Conservation (phyloP, 2,329 filamentous ascomycete genomes). For the Truncatella angustata region DNA sequence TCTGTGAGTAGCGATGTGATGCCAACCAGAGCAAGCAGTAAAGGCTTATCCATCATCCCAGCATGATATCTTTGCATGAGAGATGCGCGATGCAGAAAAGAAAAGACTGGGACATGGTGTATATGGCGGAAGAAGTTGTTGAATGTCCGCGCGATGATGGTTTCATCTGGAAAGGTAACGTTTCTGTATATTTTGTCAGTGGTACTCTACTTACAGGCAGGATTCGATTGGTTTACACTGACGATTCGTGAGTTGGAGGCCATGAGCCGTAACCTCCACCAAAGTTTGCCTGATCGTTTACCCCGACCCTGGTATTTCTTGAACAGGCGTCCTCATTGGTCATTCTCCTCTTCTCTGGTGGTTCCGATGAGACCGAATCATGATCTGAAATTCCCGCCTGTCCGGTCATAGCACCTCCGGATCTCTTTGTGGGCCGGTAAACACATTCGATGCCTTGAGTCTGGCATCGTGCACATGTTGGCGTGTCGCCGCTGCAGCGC, state of each 20-base stretch:
- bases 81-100: conserved; percentile 57
- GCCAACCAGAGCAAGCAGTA: conserved; percentile 53
- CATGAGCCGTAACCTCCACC: conserved; percentile 34
- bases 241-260: conserved; percentile 26
- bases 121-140: conserved; percentile 58
- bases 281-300: conserved; percentile 7
- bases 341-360: conserved; percentile 30
- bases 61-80: conserved; percentile 59
- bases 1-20: conserved; percentile 56
- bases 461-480: conserved; percentile 51
- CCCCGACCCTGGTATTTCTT: conserved; percentile 24
- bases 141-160: conserved; percentile 50
- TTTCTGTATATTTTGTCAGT: conserved; percentile 41
- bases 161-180: conserved; percentile 39
- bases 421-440: conserved; percentile 26
- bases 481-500: conserved; percentile 56
- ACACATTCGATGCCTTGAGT: conserved; percentile 54
- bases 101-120: conserved; percentile 58
- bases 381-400: conserved; percentile 30
- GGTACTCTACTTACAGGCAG: conserved; percentile 31
- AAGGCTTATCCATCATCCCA: conserved; percentile 52
- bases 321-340: conserved; percentile 27
- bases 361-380: conserved; percentile 31
- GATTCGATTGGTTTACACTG: conserved; percentile 17
- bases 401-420: conserved; percentile 22